These are phyloP conservation scores for Auriscalpium vulgare DNA, from an alignment of 768 basidiomycete species.

Conservation along the genomic window DNA sequence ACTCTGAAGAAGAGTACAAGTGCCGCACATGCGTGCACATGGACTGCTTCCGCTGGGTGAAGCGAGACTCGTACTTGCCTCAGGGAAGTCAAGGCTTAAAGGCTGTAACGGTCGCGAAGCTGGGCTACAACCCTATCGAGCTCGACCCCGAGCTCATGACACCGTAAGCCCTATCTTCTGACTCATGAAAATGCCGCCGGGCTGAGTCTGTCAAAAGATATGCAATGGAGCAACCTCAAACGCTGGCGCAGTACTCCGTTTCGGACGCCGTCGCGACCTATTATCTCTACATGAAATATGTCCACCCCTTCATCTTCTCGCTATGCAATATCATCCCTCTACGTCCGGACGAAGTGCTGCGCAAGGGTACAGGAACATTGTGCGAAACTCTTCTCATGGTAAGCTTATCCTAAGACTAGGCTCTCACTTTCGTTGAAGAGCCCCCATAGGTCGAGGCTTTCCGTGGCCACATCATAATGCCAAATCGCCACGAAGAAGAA, in stretches of 20 bases:
- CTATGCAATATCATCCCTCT: slow-evolving; percentile 98
- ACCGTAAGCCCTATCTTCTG: slow-evolving; percentile 49
- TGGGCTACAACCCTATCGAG: slow-evolving; percentile 95
- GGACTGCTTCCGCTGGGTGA: slow-evolving; percentile 99
- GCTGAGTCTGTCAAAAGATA: slow-evolving; percentile 48
- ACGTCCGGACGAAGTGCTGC: slow-evolving; percentile 89
- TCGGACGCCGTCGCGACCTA: slow-evolving; percentile 99
- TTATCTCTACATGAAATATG: slow-evolving; percentile 99
- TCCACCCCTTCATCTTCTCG: slow-evolving; percentile 98
- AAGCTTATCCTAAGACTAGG: slow-evolving; percentile 15
- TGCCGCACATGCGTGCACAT: slow-evolving; percentile 89
- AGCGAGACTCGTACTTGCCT: slow-evolving; percentile 95
- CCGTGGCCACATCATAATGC: slow-evolving; percentile 90
- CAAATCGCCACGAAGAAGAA: slow-evolving; percentile 90
- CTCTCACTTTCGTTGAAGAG: neutral
- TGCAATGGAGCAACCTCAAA: slow-evolving; percentile 91
- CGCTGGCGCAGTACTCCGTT: slow-evolving; percentile 94
- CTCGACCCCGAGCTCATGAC: slow-evolving; percentile 99
- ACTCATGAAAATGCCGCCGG: neutral
- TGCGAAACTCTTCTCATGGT: slow-evolving; percentile 99
- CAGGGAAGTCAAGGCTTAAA: slow-evolving; percentile 98
- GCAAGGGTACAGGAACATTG: slow-evolving; percentile 93
- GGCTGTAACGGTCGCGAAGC: slow-evolving; percentile 91
- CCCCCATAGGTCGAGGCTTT: slow-evolving; percentile 83
- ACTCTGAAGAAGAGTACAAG: slow-evolving; percentile 93